A percentile compares a stretch with the other conserved stretches of the same genome.
Evolutionary conservation across 306 rosid genomes (phyloP).

Genomic region (Sicyos baderoa): DNA sequence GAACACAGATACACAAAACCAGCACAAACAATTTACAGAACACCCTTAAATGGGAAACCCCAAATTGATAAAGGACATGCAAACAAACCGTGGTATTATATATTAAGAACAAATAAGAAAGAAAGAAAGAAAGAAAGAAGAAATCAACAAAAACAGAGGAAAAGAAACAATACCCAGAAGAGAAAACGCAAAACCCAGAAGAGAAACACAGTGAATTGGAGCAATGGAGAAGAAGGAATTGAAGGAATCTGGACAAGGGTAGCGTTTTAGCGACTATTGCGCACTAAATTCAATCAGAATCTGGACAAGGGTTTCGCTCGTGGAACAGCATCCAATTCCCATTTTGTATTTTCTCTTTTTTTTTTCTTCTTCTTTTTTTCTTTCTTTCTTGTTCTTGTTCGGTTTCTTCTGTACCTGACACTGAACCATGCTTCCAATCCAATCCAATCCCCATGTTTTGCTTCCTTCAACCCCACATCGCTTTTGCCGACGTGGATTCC

Average conservation of each 20-base stretch:
- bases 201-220: background rate
- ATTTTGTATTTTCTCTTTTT: background rate
- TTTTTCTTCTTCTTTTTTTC: background rate
- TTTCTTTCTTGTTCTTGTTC: too few relatives aligned
- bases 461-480: background rate
- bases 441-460: too few relatives aligned
- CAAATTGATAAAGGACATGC: background rate
- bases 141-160: background rate
- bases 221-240: background rate
- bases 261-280: slow-evolving; percentile 10
- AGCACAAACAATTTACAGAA: background rate
- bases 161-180: background rate
- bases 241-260: slow-evolving; percentile 11
- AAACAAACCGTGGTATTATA: too few relatives aligned
- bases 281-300: slow-evolving; percentile 14
- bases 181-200: background rate
- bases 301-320: background rate
- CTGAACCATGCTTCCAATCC: background rate
- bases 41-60: background rate
- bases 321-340: background rate
- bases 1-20: background rate
- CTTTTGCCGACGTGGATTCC: background rate
- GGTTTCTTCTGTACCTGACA: background rate
- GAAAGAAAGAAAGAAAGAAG: too few relatives aligned
- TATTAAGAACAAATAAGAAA: too few relatives aligned